Conservation (phyloP, 2,329 filamentous ascomycete genomes). For the Lasiodiplodia theobromae region DNA sequence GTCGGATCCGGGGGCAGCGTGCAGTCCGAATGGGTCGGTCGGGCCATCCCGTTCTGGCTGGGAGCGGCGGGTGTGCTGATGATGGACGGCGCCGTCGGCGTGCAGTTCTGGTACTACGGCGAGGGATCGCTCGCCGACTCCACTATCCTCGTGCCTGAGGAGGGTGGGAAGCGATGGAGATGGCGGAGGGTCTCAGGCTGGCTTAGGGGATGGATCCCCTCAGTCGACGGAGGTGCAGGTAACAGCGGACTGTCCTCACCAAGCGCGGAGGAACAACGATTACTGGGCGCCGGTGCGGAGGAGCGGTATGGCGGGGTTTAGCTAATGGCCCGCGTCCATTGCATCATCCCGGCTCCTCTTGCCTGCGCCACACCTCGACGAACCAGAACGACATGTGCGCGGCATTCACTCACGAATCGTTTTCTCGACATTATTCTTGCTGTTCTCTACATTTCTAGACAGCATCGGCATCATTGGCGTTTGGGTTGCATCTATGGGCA, state of each 20-base stretch:
- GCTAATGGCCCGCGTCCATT: constrained; percentile 1
- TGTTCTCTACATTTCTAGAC: not conserved
- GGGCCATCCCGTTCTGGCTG: constrained; percentile 69
- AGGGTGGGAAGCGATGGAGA: constrained; percentile 50
- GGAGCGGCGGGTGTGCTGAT: constrained; percentile 70
- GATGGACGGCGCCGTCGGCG: constrained; percentile 67
- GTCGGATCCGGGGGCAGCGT: constrained; percentile 63
- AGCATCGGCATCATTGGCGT: constrained; percentile 20
- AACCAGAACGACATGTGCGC: not conserved
- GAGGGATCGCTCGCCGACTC: constrained; percentile 53
- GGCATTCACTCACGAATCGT: not conserved
- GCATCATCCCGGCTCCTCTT: not conserved
- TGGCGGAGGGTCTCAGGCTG: constrained; percentile 68
- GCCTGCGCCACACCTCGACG: constrained; percentile 5
- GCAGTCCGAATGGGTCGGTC: constrained; percentile 63
- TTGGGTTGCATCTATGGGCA: not conserved
- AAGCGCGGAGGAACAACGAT: constrained; percentile 19
- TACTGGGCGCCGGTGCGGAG: constrained; percentile 19
- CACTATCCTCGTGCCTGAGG: constrained; percentile 53
- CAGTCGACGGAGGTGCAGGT: not conserved
- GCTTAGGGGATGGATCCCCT: constrained; percentile 71
- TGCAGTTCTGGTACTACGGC: constrained; percentile 69
- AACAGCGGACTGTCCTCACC: constrained; percentile 10
- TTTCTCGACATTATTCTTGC: not conserved
- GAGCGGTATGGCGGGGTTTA: constrained; percentile 24